A percentile compares a stretch with the other conserved stretches of the same genome.
Conservation (phyloP, 345 rosid genomes). For the Luvunga scandens region DNA sequence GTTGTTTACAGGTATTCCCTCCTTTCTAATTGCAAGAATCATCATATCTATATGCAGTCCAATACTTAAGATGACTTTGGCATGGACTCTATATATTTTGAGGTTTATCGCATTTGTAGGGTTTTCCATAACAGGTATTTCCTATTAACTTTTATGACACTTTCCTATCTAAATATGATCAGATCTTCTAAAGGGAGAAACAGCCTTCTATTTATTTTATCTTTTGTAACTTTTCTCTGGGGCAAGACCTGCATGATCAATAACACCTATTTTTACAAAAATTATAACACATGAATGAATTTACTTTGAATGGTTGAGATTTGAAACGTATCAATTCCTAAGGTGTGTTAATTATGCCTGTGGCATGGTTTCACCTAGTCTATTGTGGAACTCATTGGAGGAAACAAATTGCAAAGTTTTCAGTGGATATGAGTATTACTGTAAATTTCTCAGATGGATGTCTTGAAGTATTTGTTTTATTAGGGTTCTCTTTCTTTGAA, state of each 20-base stretch:
- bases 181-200: neutral
- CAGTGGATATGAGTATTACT: too few relatives aligned
- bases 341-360: neutral
- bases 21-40: neutral
- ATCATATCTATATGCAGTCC: neutral
- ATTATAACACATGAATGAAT: neutral
- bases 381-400: neutral
- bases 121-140: neutral
- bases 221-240: neutral
- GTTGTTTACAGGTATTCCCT: slow-evolving; percentile 58
- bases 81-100: neutral
- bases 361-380: neutral
- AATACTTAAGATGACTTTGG: neutral
- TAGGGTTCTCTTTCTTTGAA: neutral
- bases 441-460: neutral
- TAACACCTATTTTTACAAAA: neutral
- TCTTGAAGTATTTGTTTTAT: neutral
- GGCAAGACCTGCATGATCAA: neutral
- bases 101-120: neutral
- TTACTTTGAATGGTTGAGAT: neutral
- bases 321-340: neutral
- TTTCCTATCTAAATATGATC: neutral
- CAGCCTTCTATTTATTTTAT: neutral
- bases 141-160: neutral
- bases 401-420: neutral